A percentile compares a stretch with the other conserved stretches of the same genome.
phyloP scores from a whole-genome alignment of 2,329 filamentous ascomycete species.

The Ceratocystis destructans region DNA sequence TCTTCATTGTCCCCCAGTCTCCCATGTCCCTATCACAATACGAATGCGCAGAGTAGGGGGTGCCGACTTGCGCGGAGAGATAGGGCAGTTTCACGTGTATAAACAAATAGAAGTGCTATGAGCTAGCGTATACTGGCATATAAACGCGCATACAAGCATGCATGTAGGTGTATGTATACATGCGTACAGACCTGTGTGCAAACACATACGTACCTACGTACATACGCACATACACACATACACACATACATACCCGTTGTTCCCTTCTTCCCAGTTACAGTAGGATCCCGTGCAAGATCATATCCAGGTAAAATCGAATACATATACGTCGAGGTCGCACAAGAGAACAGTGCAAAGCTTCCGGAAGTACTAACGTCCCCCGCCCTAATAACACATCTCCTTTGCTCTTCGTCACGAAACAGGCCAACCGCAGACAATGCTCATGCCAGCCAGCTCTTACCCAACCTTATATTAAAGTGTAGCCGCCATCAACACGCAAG shows the following conservation, averaged over 20 bases:
- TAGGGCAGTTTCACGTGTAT: too few species aligned
- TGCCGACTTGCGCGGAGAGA: too few species aligned
- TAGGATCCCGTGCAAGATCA: conserved; percentile 1
- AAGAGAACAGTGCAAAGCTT: background rate
- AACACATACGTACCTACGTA: background rate
- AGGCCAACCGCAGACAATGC: background rate
- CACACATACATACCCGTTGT: background rate
- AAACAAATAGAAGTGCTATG: background rate
- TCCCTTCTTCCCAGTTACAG: background rate
- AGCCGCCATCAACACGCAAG: conserved; percentile 74
- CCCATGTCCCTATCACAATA: too few species aligned
- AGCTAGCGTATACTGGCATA: background rate
- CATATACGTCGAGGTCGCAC: background rate
- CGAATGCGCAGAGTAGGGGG: too few species aligned
- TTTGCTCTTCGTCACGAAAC: background rate
- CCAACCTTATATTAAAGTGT: conserved; percentile 41
- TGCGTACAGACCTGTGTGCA: background rate
- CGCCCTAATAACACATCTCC: background rate
- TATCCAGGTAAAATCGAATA: background rate
- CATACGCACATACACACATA: background rate
- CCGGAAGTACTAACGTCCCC: background rate
- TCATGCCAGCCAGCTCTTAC: background rate
- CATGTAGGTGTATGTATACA: background rate
- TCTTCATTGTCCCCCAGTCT: too few species aligned
- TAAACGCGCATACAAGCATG: background rate